Evolutionary conservation across 2,329 filamentous ascomycete genomes (phyloP).

Genomic region (Colletotrichum cereale): DNA sequence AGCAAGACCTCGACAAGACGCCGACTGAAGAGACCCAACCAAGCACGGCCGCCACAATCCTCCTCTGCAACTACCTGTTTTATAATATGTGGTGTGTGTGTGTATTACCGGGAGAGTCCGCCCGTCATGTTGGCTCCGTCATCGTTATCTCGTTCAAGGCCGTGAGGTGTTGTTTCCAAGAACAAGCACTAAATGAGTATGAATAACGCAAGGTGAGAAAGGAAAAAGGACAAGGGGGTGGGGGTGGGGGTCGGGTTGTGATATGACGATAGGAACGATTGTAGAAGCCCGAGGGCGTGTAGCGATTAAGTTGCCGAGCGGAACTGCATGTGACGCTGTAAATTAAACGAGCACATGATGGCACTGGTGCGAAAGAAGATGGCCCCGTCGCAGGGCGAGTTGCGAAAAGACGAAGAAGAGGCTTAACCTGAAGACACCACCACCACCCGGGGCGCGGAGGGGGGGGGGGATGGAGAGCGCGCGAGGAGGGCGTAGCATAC

Average conservation of each 20-base stretch:
- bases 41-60: slow-evolving; percentile 5
- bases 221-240: neutral
- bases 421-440: neutral
- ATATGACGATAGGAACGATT: slow-evolving; percentile 19
- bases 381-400: slow-evolving; percentile 23
- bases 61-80: neutral
- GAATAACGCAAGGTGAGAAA: neutral
- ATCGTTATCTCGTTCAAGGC: slow-evolving; percentile 36
- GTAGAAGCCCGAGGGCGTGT: slow-evolving; percentile 14
- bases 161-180: slow-evolving; percentile 15
- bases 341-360: neutral
- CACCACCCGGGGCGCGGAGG: neutral
- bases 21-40: slow-evolving; percentile 24
- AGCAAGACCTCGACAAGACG: slow-evolving; percentile 12
- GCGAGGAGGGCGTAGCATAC: neutral
- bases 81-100: neutral
- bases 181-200: slow-evolving; percentile 8
- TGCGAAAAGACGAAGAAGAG: slow-evolving; percentile 1
- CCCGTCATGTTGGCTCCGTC: slow-evolving; percentile 28
- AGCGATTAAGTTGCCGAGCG: neutral
- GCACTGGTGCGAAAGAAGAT: slow-evolving; percentile 6
- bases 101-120: slow-evolving; percentile 28
- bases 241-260: neutral
- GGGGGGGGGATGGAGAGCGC: neutral
- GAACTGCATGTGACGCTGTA: neutral